Conservation (phyloP, 768 basidiomycete genomes). For the Mycena crocata region DNA sequence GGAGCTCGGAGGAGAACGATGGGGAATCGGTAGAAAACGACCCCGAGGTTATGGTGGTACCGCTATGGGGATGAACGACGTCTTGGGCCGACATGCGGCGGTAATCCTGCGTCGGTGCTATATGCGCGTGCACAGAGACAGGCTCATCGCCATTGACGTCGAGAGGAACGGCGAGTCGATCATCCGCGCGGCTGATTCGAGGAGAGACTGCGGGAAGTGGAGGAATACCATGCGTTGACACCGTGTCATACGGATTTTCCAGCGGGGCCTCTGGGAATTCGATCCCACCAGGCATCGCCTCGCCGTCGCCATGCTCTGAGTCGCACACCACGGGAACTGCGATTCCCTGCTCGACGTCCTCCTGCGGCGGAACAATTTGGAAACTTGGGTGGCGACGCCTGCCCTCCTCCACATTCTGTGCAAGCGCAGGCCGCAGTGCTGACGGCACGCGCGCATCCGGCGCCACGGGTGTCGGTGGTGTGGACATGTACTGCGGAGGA, state of each 20-base stretch:
- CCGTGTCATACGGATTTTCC: slow-evolving; percentile 26
- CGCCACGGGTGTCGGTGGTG: slow-evolving; percentile 28
- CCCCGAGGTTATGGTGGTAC: slow-evolving; percentile 21
- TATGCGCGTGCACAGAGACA: slow-evolving; percentile 30
- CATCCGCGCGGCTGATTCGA: slow-evolving; percentile 23
- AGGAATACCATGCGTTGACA: not conserved
- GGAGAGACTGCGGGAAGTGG: slow-evolving; percentile 10
- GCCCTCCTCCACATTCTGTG: slow-evolving; percentile 2
- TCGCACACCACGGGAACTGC: not conserved
- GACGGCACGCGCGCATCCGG: slow-evolving; percentile 2
- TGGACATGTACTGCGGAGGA: slow-evolving; percentile 31
- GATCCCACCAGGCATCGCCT: slow-evolving; percentile 16
- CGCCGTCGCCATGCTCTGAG: slow-evolving; percentile 7
- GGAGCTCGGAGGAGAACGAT: slow-evolving; percentile 33
- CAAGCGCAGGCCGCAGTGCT: not conserved
- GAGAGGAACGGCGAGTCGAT: slow-evolving; percentile 1
- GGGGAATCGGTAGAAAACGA: slow-evolving; percentile 25
- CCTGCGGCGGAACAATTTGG: slow-evolving; percentile 20
- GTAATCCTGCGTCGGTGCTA: slow-evolving; percentile 32
- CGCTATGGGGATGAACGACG: slow-evolving; percentile 19
- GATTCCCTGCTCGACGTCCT: slow-evolving; percentile 18
- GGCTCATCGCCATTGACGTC: slow-evolving; percentile 24
- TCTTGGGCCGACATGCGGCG: slow-evolving; percentile 33
- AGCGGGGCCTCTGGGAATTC: slow-evolving; percentile 15
- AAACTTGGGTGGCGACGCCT: slow-evolving; percentile 28